Conservation (phyloP, 148 eudicot species). For the Rhododendron ferrugineum region DNA sequence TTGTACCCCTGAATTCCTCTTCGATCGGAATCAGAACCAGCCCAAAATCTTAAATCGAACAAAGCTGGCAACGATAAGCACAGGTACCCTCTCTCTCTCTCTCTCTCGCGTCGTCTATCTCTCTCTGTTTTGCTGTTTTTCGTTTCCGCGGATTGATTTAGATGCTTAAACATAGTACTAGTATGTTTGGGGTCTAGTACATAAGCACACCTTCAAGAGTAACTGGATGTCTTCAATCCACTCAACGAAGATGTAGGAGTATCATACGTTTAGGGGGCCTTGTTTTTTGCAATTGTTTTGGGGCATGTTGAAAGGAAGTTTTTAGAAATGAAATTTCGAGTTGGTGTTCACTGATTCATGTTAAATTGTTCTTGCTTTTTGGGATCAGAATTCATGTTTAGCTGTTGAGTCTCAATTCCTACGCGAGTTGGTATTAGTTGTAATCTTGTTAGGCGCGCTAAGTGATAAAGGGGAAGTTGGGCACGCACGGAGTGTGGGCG, state of each 20-base stretch:
- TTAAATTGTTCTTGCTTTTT: background rate
- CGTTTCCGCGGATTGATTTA: background rate
- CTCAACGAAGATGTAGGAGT: background rate
- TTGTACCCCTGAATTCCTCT: background rate
- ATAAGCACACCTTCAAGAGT: background rate
- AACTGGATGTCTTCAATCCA: background rate
- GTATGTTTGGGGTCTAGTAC: background rate
- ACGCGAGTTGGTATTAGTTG: background rate
- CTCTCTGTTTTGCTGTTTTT: background rate
- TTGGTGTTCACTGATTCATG: background rate
- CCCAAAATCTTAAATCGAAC: background rate
- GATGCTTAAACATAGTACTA: background rate
- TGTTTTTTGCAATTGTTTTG: background rate
- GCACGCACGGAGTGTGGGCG: background rate
- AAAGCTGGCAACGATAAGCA: background rate
- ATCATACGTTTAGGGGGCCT: background rate
- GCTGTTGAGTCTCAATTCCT: background rate
- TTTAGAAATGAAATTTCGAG: background rate
- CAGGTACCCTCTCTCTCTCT: background rate
- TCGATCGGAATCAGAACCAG: conserved; percentile 2
- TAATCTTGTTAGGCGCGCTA: background rate
- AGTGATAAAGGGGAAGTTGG: background rate
- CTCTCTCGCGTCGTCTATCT: background rate
- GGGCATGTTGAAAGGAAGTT: background rate
- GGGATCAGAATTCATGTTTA: background rate